phyloP scores from a whole-genome alignment of 1,139 yeast species.

The Maudiozyma humilis region DNA sequence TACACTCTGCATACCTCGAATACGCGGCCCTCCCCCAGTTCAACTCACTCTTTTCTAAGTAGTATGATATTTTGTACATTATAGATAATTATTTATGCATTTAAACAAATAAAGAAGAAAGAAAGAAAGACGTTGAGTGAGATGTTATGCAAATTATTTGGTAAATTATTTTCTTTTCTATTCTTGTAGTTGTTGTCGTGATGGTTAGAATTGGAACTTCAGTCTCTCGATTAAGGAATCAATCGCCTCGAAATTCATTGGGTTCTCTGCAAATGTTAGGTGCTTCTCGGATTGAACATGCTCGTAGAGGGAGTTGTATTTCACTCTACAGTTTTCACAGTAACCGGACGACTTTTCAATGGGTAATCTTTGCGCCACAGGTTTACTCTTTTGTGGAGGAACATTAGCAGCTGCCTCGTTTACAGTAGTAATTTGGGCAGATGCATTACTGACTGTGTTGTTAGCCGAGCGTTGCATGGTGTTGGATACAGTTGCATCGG shows the following conservation, averaged over 20 bases:
- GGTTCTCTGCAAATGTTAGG: constrained; percentile 68
- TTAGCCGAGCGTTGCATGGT: too few species aligned
- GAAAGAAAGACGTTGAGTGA: too few species aligned
- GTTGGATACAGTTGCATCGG: too few species aligned
- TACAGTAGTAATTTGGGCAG: not conserved
- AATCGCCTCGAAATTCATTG: constrained; percentile 63
- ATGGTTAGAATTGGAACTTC: constrained; percentile 27
- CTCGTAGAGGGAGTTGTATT: constrained; percentile 70
- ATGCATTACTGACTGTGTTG: not conserved
- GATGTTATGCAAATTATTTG: not conserved
- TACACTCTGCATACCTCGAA: too few species aligned
- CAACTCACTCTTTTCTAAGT: too few species aligned
- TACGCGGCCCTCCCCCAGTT: too few species aligned
- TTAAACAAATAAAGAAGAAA: not conserved
- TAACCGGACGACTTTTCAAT: constrained; percentile 43
- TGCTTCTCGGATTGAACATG: constrained; percentile 71
- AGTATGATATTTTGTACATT: not conserved
- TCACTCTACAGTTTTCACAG: constrained; percentile 90
- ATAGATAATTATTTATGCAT: not conserved
- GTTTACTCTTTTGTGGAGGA: not conserved
- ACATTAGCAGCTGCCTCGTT: not conserved
- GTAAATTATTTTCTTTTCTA: not conserved
- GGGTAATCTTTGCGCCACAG: not conserved
- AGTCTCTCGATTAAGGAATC: constrained; percentile 56
- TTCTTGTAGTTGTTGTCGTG: not conserved